Evolutionary conservation across 768 basidiomycete genomes (phyloP).

Genomic region (Mycena maculata): DNA sequence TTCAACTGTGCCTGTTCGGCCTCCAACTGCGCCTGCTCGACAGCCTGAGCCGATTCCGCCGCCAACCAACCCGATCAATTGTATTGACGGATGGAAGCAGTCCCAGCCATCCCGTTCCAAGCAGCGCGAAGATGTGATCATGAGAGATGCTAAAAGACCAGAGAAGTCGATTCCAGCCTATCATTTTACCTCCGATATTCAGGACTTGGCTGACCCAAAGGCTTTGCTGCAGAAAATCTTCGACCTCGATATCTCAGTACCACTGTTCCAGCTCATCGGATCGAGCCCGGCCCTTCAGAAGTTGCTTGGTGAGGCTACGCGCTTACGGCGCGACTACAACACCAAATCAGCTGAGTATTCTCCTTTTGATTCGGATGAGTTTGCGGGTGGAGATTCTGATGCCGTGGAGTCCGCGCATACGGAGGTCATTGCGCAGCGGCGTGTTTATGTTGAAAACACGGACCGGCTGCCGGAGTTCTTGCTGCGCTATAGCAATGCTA

Average conservation of each 20-base stretch:
- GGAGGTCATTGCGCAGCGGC: neutral
- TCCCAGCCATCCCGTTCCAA: constrained; percentile 2
- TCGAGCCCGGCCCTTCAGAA: constrained; percentile 16
- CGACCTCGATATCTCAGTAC: neutral
- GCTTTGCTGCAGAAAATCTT: neutral
- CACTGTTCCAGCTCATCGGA: constrained; percentile 14
- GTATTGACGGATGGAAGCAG: constrained; percentile 14
- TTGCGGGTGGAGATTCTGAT: neutral
- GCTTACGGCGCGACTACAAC: neutral
- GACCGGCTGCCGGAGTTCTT: neutral
- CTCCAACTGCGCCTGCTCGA: neutral
- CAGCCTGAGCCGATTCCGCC: neutral
- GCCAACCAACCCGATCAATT: constrained; percentile 20
- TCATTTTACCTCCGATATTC: constrained; percentile 18
- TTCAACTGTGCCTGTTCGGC: neutral
- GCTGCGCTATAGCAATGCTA: neutral
- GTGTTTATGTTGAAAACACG: neutral
- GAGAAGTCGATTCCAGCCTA: constrained; percentile 8
- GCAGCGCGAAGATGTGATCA: constrained; percentile 3
- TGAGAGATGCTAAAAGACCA: constrained; percentile 13
- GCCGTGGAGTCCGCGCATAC: neutral
- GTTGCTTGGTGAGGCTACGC: constrained; percentile 11
- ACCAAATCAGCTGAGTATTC: constrained; percentile 21
- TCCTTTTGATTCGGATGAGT: neutral
- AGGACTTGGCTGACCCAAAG: constrained; percentile 15